Conservation (phyloP, 768 basidiomycete species). For the Serendipita sp. region DNA sequence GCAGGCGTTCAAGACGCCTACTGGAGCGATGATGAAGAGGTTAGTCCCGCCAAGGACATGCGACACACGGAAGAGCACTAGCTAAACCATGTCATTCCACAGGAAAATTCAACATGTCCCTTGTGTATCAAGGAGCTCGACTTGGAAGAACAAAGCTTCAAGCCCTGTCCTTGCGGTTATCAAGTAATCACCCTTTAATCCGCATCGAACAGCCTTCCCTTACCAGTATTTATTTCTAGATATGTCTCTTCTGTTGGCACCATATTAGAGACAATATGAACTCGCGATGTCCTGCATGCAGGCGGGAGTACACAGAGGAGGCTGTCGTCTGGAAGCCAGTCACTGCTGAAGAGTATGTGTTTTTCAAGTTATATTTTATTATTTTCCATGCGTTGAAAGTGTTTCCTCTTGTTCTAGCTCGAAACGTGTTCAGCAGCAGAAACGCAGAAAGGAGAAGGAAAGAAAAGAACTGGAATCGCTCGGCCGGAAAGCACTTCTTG, state of each 20-base stretch:
- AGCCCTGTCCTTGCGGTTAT: slow-evolving; percentile 97
- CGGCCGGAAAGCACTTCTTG: slow-evolving; percentile 72
- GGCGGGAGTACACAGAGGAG: slow-evolving; percentile 84
- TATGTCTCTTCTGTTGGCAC: slow-evolving; percentile 98
- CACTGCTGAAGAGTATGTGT: slow-evolving; percentile 80
- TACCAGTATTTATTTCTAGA: slow-evolving; percentile 31
- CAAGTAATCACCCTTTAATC: slow-evolving; percentile 40
- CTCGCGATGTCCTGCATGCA: slow-evolving; percentile 90
- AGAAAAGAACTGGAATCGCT: slow-evolving; percentile 86
- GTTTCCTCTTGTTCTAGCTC: slow-evolving; percentile 10
- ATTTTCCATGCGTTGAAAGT: not conserved
- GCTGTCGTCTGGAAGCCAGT: slow-evolving; percentile 91
- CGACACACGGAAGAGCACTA: slow-evolving; percentile 12
- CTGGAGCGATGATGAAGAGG: slow-evolving; percentile 86
- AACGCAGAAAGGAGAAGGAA: slow-evolving; percentile 87
- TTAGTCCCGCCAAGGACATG: slow-evolving; percentile 22
- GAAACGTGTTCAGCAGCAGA: slow-evolving; percentile 92
- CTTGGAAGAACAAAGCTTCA: slow-evolving; percentile 96
- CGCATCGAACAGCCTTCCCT: not conserved
- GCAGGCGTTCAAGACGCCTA: slow-evolving; percentile 93
- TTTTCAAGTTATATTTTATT: slow-evolving; percentile 10
- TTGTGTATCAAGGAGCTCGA: slow-evolving; percentile 99
- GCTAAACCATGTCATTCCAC: slow-evolving; percentile 13
- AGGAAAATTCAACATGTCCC: slow-evolving; percentile 98
- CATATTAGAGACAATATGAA: slow-evolving; percentile 95